These are phyloP conservation scores for Phialophora expanda DNA, from an alignment of 2,329 filamentous ascomycete species.

Conservation along the genomic window DNA sequence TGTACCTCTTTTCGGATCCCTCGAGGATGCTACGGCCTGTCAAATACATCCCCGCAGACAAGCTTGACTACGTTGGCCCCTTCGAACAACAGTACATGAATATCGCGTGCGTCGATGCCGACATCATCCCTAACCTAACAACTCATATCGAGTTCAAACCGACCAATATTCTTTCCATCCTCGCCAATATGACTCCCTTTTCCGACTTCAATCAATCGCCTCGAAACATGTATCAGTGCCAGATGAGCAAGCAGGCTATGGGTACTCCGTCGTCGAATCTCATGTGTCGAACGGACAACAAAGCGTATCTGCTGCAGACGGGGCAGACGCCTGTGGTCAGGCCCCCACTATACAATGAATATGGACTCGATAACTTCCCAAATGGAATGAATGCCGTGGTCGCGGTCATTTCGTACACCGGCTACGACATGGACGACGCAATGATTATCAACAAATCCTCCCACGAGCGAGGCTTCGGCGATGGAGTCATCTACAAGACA, in stretches of 20 bases:
- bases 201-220: slow-evolving; percentile 99
- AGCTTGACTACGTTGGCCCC: slow-evolving; percentile 85
- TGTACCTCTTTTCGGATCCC: slow-evolving; percentile 88
- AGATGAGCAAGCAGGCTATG: slow-evolving; percentile 99
- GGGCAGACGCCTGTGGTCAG: slow-evolving; percentile 94
- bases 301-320: slow-evolving; percentile 90
- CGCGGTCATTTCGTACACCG: slow-evolving; percentile 97
- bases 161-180: slow-evolving; percentile 95
- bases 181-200: slow-evolving; percentile 98
- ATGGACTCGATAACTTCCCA: slow-evolving; percentile 97
- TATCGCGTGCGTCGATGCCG: slow-evolving; percentile 86
- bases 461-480: slow-evolving; percentile 91
- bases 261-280: slow-evolving; percentile 88
- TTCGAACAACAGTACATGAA: slow-evolving; percentile 99
- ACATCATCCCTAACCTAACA: slow-evolving; percentile 84
- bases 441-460: slow-evolving; percentile 99
- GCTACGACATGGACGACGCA: slow-evolving; percentile 99
- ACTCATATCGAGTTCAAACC: slow-evolving; percentile 94
- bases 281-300: slow-evolving; percentile 92
- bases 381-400: slow-evolving; percentile 96
- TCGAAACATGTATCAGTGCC: slow-evolving; percentile 98
- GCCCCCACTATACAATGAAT: slow-evolving; percentile 90
- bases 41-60: slow-evolving; percentile 86
- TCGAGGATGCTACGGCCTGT: slow-evolving; percentile 89
- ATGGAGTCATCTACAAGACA: slow-evolving; percentile 97